Base-by-base conservation (phyloP, 257 asterid genomes). In the Voacanga thouarsii region DNA sequence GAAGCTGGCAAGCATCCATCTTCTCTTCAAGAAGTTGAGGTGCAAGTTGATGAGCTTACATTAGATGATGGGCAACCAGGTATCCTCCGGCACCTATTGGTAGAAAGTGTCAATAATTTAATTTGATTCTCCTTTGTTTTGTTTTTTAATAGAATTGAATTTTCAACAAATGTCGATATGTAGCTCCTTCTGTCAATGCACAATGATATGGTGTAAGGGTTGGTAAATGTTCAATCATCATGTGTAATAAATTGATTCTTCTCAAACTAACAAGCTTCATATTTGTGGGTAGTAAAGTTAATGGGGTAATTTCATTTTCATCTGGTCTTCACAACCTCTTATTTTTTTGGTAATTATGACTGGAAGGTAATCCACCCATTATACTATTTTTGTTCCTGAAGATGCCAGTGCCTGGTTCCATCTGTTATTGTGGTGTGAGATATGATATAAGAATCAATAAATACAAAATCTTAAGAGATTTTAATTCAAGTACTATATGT, bases 21-120 rank as follows among this genome's bases (percentile, higher is more conserved):
- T 75, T 57, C 80, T 66, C 75, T 55, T 56, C 84, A 76, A 74
- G 97, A 84, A 66, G 60, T 87, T 43, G 92, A 82, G 86, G 94
- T 85, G 77, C 86, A 88, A 84, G 80, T 90, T 30, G 87, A 75
- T 55, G 90, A 73, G 78, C 82, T 94, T 76, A 81, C 77, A 39
- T 75, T 88, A 82, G 92, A 86, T 72, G 95, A 86, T 72, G 95
- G 82, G 80, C 88, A 88, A 63, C 87, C 84, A 86, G 97, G 96
- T 91, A 74, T 49, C 23, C 12, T 49, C 10, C n/a, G 2, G 39
- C 18, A 7, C 23, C 53, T 11, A 37, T 56, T 47, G 3, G 56
- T 15, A 12, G 51, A 18, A 37, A 53, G 16, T 55, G 4, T 44
- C 39, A 55, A 53, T 16, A 30, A 50, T 80, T 23, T 77, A 14